Conservation (phyloP, 257 asterid genomes). For the Fraxinus excelsior region DNA sequence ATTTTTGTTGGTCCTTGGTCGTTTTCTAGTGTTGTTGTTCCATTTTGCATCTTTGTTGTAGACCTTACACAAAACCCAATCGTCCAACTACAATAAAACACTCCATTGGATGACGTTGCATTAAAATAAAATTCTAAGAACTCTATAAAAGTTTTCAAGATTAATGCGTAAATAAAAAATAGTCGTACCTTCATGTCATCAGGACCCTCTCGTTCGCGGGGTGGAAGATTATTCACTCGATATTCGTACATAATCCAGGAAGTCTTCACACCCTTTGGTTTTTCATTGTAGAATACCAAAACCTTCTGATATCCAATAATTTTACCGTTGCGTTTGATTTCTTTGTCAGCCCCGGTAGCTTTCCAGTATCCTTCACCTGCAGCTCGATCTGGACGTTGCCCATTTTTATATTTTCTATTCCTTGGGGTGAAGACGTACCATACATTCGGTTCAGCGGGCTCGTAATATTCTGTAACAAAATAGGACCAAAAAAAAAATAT, state of each 20-base stretch:
- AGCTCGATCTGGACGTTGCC: constrained; percentile 25
- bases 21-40: not conserved
- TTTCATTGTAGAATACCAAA: constrained; percentile 26
- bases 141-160: too few species aligned
- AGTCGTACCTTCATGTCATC: constrained; percentile 28
- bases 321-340: not conserved
- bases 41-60: constrained; percentile 13
- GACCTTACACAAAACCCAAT: constrained; percentile 6
- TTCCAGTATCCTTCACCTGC: constrained; percentile 28
- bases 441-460: not conserved
- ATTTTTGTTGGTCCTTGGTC: not conserved
- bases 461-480: not conserved
- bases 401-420: constrained; percentile 16
- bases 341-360: constrained; percentile 27
- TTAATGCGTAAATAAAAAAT: not conserved
- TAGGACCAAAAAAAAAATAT: not conserved
- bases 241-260: constrained; percentile 38
- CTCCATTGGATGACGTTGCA: too few species aligned
- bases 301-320: constrained; percentile 26
- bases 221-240: constrained; percentile 1
- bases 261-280: constrained; percentile 22
- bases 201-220: not conserved
- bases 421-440: constrained; percentile 28
- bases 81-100: not conserved
- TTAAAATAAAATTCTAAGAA: not conserved